Evolutionary conservation across 768 basidiomycete genomes (phyloP).

Genomic region (Lactarius sanguifluus): DNA sequence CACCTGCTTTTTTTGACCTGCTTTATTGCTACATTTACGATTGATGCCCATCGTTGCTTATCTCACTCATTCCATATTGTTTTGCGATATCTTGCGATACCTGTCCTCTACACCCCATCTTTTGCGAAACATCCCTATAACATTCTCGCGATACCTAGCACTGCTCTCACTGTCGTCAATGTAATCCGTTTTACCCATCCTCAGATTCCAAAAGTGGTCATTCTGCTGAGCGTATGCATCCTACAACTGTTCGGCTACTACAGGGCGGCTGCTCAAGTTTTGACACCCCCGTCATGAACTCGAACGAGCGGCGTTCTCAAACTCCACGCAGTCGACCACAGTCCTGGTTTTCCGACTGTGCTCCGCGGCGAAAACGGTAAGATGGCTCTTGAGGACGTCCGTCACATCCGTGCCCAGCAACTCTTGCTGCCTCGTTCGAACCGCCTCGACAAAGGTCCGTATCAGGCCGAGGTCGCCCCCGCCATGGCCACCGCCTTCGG

Average conservation of each 20-base stretch:
- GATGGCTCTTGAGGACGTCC: conserved; percentile 73
- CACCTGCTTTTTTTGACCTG: background rate
- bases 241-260: background rate
- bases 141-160: conserved; percentile 22
- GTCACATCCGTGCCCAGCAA: conserved; percentile 62
- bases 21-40: conserved; percentile 24
- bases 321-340: conserved; percentile 68
- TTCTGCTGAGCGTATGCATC: background rate
- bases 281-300: conserved; percentile 30
- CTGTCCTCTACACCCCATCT: conserved; percentile 14
- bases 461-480: conserved; percentile 82
- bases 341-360: conserved; percentile 64
- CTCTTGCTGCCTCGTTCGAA: conserved; percentile 60
- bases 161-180: conserved; percentile 19
- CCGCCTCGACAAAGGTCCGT: conserved; percentile 73
- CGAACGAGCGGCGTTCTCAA: conserved; percentile 53
- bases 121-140: conserved; percentile 17
- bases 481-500: conserved; percentile 74
- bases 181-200: conserved; percentile 6
- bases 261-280: background rate
- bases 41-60: conserved; percentile 11
- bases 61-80: conserved; percentile 13
- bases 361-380: conserved; percentile 89
- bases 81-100: conserved; percentile 30
- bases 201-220: background rate